phyloP scores from a whole-genome alignment of 2,329 filamentous ascomycete species.

The Phoma sp. region DNA sequence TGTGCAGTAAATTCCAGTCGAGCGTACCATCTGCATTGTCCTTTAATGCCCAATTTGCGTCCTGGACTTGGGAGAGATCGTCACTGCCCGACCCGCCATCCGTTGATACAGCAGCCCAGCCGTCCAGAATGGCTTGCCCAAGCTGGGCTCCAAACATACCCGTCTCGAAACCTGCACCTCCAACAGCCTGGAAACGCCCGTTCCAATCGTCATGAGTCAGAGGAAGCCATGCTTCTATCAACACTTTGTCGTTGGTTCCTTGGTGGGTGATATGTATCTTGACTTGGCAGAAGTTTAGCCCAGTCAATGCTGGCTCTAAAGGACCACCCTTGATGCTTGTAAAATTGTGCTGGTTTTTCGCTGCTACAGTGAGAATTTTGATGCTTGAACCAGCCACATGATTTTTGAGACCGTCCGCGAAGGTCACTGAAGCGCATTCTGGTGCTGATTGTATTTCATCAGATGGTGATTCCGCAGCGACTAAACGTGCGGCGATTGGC shows the following conservation, averaged over 20 bases:
- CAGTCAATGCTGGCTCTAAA: slow-evolving; percentile 16
- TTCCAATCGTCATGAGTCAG: slow-evolving; percentile 38
- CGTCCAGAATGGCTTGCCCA: slow-evolving; percentile 33
- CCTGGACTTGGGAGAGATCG: slow-evolving; percentile 1
- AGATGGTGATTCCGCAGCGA: background rate
- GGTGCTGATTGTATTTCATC: background rate
- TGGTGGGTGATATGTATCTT: slow-evolving; percentile 29
- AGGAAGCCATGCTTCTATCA: slow-evolving; percentile 44
- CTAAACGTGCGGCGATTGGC: background rate
- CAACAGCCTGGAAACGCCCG: slow-evolving; percentile 41
- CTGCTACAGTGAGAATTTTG: slow-evolving; percentile 24
- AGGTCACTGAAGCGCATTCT: slow-evolving; percentile 16
- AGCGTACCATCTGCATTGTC: slow-evolving; percentile 24
- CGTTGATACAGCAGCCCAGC: slow-evolving; percentile 44
- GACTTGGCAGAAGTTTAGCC: slow-evolving; percentile 35
- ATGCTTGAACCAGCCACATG: slow-evolving; percentile 9
- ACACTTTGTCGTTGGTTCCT: slow-evolving; percentile 32
- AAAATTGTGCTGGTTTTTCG: slow-evolving; percentile 19
- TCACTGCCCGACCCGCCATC: slow-evolving; percentile 40
- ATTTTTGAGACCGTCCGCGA: slow-evolving; percentile 4
- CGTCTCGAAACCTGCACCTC: slow-evolving; percentile 40
- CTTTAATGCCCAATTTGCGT: slow-evolving; percentile 35
- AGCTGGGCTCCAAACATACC: slow-evolving; percentile 37
- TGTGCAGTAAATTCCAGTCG: slow-evolving; percentile 44
- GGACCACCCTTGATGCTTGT: slow-evolving; percentile 18